Conservation (phyloP, 345 rosid genomes). For the Eucalyptus regnans region DNA sequence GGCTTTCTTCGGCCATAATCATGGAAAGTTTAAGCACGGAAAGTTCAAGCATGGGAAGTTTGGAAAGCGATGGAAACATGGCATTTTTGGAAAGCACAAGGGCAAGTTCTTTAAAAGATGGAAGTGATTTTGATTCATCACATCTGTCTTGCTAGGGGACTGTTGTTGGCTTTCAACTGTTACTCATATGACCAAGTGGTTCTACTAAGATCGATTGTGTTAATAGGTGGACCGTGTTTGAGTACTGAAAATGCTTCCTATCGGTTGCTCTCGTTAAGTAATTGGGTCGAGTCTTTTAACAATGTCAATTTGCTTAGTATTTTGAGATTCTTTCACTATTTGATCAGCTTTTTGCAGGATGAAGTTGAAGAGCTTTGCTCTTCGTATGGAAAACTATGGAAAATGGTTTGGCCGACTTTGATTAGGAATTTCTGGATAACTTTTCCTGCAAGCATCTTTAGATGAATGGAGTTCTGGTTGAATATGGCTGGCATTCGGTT, state of each 20-base stretch:
- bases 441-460: background rate
- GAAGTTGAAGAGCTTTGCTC: background rate
- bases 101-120: slow-evolving; percentile 42
- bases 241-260: background rate
- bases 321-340: background rate
- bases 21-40: slow-evolving; percentile 24
- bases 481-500: background rate
- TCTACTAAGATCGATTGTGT: background rate
- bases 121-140: slow-evolving; percentile 23
- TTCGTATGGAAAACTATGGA: background rate
- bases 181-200: background rate
- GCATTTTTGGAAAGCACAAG: slow-evolving; percentile 59
- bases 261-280: background rate
- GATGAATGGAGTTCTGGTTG: background rate
- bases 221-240: background rate
- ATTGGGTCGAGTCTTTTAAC: background rate
- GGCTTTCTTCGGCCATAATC: slow-evolving; percentile 26
- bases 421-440: background rate
- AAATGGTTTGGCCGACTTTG: background rate
- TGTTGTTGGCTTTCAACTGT: background rate
- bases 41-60: slow-evolving; percentile 47
- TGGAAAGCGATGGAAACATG: slow-evolving; percentile 55
- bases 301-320: background rate
- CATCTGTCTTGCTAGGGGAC: background rate
- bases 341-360: background rate